phyloP scores from a whole-genome alignment of 441 rosid species.

The Macaranga tanarius region DNA sequence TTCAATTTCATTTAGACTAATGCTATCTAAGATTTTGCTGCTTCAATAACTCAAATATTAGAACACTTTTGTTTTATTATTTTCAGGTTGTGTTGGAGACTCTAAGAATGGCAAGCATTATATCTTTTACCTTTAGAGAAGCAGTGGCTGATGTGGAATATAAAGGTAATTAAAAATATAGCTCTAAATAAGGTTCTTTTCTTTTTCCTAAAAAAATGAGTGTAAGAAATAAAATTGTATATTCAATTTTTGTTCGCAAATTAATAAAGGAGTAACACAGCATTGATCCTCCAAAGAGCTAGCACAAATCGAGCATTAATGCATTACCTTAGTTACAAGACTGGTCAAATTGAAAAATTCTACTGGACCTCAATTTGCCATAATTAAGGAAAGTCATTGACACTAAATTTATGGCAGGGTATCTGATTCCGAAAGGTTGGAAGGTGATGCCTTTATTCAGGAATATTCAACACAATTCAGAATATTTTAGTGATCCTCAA shows the following conservation, averaged over 20 bases:
- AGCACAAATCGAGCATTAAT: too few species aligned
- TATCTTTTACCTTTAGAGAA: conserved; percentile 74
- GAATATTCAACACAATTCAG: conserved; percentile 64
- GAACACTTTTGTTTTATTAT: background rate
- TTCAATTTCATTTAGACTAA: background rate
- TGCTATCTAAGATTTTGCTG: background rate
- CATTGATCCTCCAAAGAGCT: background rate
- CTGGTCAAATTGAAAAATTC: conserved; percentile 5
- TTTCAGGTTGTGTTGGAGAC: conserved; percentile 64
- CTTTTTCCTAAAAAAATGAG: background rate
- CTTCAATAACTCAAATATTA: background rate
- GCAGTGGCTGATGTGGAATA: conserved; percentile 73
- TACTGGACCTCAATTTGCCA: background rate
- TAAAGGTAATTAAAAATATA: conserved; percentile 38
- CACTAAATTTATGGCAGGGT: conserved; percentile 41
- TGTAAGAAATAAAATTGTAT: too few species aligned
- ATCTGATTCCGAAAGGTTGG: conserved; percentile 79
- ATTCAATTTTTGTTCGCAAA: too few species aligned
- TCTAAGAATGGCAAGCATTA: conserved; percentile 68
- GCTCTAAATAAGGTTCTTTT: background rate
- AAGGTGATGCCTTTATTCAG: conserved; percentile 82
- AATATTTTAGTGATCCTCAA: conserved; percentile 63
- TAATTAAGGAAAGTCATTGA: conserved; percentile 15
- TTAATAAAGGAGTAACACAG: too few species aligned
- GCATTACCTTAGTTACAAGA: too few species aligned